A percentile compares a stretch with the other conserved stretches of the same genome.
phyloP scores from a whole-genome alignment of 768 basidiomycete species.

The Lentinula detonsa region DNA sequence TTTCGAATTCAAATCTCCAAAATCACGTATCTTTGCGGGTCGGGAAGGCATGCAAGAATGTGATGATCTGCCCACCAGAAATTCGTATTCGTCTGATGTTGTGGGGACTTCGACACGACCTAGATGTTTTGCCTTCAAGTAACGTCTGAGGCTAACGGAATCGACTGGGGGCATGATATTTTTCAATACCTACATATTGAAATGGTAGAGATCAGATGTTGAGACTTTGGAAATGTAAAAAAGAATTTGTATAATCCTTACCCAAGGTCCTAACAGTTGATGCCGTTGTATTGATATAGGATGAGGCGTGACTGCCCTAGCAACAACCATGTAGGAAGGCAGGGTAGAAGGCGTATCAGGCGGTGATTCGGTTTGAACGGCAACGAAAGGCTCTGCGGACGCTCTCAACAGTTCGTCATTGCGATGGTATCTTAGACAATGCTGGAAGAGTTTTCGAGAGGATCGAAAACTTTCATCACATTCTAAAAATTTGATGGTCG shows the following conservation, averaged over 20 bases:
- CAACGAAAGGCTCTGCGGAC: constrained; percentile 23
- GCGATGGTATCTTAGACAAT: constrained; percentile 38
- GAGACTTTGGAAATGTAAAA: background rate
- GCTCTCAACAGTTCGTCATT: constrained; percentile 25
- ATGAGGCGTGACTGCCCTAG: constrained; percentile 35
- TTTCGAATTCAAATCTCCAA: constrained; percentile 43
- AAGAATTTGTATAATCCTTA: constrained; percentile 18
- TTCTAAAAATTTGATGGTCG: constrained; percentile 26
- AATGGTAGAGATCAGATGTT: background rate
- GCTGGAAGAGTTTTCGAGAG: constrained; percentile 41
- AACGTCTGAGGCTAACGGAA: constrained; percentile 5
- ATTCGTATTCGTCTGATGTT: constrained; percentile 43
- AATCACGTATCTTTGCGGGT: constrained; percentile 30
- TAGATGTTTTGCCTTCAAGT: constrained; percentile 9
- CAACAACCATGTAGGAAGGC: constrained; percentile 46
- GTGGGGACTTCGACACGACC: background rate
- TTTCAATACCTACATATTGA: constrained; percentile 4
- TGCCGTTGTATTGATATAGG: constrained; percentile 49
- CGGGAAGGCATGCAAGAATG: constrained; percentile 30
- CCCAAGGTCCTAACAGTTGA: constrained; percentile 46
- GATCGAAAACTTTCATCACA: constrained; percentile 46
- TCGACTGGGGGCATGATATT: constrained; percentile 7
- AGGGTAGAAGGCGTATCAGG: constrained; percentile 34
- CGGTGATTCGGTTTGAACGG: constrained; percentile 23
- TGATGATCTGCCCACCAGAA: constrained; percentile 34